Evolutionary conservation across 2,329 filamentous ascomycete genomes (phyloP), one percentile per base, ranked within the genome.

Genomic region (Colletotrichum eremochloae): DNA sequence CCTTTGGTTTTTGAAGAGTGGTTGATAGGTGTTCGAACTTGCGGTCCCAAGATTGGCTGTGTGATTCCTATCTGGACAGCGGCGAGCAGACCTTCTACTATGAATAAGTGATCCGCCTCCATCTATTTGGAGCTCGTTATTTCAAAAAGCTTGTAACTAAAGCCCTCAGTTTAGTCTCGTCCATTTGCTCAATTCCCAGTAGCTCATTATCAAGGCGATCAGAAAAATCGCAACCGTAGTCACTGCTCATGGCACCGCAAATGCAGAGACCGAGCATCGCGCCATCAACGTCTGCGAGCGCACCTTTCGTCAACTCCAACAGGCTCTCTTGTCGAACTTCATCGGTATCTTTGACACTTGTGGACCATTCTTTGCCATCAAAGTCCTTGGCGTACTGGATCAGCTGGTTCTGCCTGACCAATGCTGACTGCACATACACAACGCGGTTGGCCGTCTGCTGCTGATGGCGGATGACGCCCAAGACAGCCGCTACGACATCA

Each of bases 141-240:
- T 20, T 8, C 11, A 63, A 15, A 4, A 31, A 40, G 31, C n/a
- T 44, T 38, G 11, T 31, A 4, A 63, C 5, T 33, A 63, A 6
- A 3, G 44, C 18, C 14, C 60, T 44, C 42, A 63, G 38, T 11
- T 52, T 46, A 33, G 9, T 46, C 3, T 63, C 60, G 31, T 18
- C 31, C 12, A 63, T 31, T 33, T 24, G 24, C 57, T 61, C 46
- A 11, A 61, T 12, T 18, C 57, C 57, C n/a, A 61, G 44, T 3
- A 61, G 14, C n/a, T 36, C 31, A 18, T 63, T 63, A 11, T 63
- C 60, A 31, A 50, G 29, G 9, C 33, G 15, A 11, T 20, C 20
- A 24, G 60, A 50, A 46, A 62, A 63, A n/a, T 63, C 60, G 20
- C 60, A 63, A 5, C 44, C 44, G 18, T 50, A 50, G 31, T 50